phyloP scores from a whole-genome alignment of 139 green algal species.

The Deuterostichococcus epilithicus region DNA sequence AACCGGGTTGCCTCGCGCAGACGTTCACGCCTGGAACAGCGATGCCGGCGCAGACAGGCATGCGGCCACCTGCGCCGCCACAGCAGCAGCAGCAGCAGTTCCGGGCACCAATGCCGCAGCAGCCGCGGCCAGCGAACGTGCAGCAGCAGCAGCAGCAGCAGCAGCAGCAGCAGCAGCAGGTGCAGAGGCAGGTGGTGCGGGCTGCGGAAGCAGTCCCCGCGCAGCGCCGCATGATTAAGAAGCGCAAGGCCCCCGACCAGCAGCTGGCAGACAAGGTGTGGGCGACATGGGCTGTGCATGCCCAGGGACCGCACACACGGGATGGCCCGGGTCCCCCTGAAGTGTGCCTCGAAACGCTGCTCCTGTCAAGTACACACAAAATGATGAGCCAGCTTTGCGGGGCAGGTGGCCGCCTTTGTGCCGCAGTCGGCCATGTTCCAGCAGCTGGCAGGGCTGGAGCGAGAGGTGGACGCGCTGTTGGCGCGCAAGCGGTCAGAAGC shows the following conservation, averaged over 20 bases:
- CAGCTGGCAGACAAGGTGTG: constrained; percentile 5
- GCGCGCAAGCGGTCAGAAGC: constrained; percentile 57
- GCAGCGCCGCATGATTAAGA: neutral
- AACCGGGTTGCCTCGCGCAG: too few relatives aligned
- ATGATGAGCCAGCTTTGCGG: too few relatives aligned
- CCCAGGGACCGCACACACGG: neutral
- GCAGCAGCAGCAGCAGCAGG: neutral
- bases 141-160: neutral
- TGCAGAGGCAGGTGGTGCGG: neutral
- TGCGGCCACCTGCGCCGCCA: too few relatives aligned
- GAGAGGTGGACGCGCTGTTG: constrained; percentile 52
- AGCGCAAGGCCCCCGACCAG: neutral
- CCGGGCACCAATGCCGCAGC: neutral
- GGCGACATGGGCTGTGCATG: neutral
- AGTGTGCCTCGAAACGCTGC: neutral
- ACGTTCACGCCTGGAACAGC: too few relatives aligned
- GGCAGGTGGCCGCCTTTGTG: constrained; percentile 22
- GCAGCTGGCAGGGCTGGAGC: constrained; percentile 62
- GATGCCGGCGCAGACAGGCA: neutral
- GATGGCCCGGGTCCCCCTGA: neutral
- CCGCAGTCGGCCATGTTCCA: constrained; percentile 64
- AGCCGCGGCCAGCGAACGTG: neutral
- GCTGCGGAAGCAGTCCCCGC: constrained; percentile 3
- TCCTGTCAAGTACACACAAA: neutral
- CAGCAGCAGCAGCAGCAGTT: neutral